Base-by-base conservation (phyloP, 2,329 filamentous ascomycete genomes). In the Blumeria hordei region DNA sequence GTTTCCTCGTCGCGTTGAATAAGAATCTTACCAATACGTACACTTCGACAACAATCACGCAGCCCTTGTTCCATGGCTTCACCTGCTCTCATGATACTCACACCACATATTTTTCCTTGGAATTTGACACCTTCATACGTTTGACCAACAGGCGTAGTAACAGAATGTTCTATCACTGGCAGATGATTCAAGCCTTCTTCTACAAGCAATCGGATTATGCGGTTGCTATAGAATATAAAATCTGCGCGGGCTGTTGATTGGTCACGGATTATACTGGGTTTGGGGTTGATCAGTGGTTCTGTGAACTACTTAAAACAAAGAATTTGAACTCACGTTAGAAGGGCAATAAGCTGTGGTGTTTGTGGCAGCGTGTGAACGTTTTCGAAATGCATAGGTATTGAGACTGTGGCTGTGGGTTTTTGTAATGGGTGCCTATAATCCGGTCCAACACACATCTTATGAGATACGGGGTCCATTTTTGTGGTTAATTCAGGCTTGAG, bases 211-310 rank as follows among this genome's bases (percentile, higher is more conserved):
- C 92, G 86, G 67, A 96, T 96, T 67, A 98, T 96, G 57, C 92
- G 81, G 70, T 98, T 98, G 45, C 88, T 94, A 72, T 96, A 94
- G 71, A 98, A 98, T 66, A 98, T 95, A 68, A 98, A 98, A 69
- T 98, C 92, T 59, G 88, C 92, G 57, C 92, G 84, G 56, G 83
- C 79, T 6, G 92, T 98, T 61, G 83, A 77, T 68, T 85, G 85
- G 69, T 94, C 88, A 62, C 92, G 83, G 66, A 98, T 96, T 77
- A 95, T 95, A 59, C 90, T 96, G 64, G 59, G 56, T 54, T n/a
- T 3, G 33, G 34, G 21, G 21, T 50, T 35, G 43, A 18, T 18
- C 14, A 45, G 16, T 45, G n/a, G 28, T 45, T 18, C 7, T 7
- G 39, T n/a, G 39, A 1, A 6, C 14, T 43, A 43, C 14, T 3